Evolutionary conservation across 1,139 yeast genomes (phyloP).

Genomic region (Debaryomyces sp.): DNA sequence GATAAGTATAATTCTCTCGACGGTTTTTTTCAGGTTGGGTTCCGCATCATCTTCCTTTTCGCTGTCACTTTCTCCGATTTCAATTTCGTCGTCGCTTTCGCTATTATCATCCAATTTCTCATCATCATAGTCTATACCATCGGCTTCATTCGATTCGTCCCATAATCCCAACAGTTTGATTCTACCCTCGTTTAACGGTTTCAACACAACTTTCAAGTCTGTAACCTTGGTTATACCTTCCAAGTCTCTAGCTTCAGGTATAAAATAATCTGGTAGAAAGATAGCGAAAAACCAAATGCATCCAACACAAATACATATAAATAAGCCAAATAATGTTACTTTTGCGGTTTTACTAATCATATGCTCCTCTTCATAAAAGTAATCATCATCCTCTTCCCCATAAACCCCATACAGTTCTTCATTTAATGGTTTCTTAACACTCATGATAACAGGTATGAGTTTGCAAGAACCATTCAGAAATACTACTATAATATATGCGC

Average conservation of each 20-base stretch:
- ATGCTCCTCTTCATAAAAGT: conserved; percentile 17
- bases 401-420: neutral
- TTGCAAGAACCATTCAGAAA: neutral
- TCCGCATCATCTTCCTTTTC: neutral
- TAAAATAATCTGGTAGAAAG: conserved; percentile 35
- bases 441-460: neutral
- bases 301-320: neutral
- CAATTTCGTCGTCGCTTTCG: conserved; percentile 8
- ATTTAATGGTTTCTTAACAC: neutral
- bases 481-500: neutral
- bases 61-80: conserved; percentile 4
- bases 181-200: conserved; percentile 23
- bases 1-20: conserved; percentile 60
- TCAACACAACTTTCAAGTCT: conserved; percentile 26
- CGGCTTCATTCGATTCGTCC: conserved; percentile 5
- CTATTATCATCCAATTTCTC: conserved; percentile 5
- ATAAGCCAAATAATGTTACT: neutral
- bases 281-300: conserved; percentile 32
- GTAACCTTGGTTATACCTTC: conserved; percentile 29
- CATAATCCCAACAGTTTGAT: conserved; percentile 19
- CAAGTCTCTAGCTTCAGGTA: conserved; percentile 36
- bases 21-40: conserved; percentile 10
- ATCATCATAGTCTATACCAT: neutral
- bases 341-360: conserved; percentile 19
- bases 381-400: conserved; percentile 6